Percentiles rank a stretch among this genome's conserved stretches.
These are phyloP conservation scores for Hypholoma sublateritium DNA, from an alignment of 768 basidiomycete genomes.

Conservation along the genomic window DNA sequence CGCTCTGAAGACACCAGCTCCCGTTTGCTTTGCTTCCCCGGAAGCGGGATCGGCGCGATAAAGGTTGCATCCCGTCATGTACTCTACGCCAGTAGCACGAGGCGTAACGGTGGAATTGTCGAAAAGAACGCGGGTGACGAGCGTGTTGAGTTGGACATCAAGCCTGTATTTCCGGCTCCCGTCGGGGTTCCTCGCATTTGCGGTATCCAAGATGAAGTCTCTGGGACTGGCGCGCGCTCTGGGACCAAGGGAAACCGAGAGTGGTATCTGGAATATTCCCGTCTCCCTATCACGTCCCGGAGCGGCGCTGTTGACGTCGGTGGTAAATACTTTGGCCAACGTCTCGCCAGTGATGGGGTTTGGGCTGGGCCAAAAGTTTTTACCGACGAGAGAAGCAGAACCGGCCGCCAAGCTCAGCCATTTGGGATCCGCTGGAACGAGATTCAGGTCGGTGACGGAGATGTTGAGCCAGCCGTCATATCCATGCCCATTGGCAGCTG, in stretches of 20 bases:
- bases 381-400: background rate
- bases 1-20: background rate
- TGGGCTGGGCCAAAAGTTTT: background rate
- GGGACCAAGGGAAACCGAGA: background rate
- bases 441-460: background rate
- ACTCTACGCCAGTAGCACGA: background rate
- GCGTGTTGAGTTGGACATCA: background rate
- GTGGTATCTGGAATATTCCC: background rate
- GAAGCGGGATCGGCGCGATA: background rate
- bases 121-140: background rate
- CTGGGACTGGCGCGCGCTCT: background rate
- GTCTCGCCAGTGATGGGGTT: background rate
- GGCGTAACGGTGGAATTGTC: background rate
- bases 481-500: background rate
- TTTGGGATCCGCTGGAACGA: background rate
- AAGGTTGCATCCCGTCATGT: background rate
- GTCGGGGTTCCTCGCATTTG: background rate
- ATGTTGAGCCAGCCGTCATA: background rate
- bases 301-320: background rate
- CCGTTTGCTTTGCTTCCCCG: background rate
- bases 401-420: background rate
- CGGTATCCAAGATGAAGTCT: background rate
- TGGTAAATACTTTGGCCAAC: background rate
- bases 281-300: background rate
- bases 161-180: background rate